Conservation (phyloP, 208 protist genomes). For the Porcisia hertigi region DNA sequence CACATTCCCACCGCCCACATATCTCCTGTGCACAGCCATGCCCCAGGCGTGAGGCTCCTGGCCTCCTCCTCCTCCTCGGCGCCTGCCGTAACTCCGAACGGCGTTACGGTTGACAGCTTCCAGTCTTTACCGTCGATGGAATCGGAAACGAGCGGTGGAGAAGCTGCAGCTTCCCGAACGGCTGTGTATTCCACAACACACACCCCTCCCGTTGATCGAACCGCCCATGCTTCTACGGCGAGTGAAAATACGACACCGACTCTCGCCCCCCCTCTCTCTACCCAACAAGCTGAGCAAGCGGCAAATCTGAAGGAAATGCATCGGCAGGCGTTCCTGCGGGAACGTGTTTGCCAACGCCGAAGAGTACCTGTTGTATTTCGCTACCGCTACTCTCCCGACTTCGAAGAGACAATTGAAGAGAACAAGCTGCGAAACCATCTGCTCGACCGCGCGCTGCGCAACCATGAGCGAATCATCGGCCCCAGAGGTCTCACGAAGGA, state of each 20-base stretch:
- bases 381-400: constrained; percentile 30
- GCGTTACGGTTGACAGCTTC: neutral
- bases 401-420: constrained; percentile 25
- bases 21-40: constrained; percentile 40
- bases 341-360: constrained; percentile 18
- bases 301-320: constrained; percentile 23
- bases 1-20: constrained; percentile 36
- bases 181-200: neutral
- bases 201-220: neutral
- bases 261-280: neutral
- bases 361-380: constrained; percentile 40
- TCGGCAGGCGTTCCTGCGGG: constrained; percentile 33
- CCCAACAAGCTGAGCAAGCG: neutral
- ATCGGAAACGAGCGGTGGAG: neutral
- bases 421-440: constrained; percentile 19
- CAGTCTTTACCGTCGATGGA: neutral
- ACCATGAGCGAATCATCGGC: constrained; percentile 8
- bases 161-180: neutral
- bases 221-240: neutral
- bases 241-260: neutral
- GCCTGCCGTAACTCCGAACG: neutral
- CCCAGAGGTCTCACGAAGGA: constrained; percentile 8
- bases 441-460: constrained; percentile 17
- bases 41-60: constrained; percentile 23
- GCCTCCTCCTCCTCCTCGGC: constrained; percentile 6